Base-by-base conservation (phyloP, 345 rosid species). In the Euphorbia peplus region DNA sequence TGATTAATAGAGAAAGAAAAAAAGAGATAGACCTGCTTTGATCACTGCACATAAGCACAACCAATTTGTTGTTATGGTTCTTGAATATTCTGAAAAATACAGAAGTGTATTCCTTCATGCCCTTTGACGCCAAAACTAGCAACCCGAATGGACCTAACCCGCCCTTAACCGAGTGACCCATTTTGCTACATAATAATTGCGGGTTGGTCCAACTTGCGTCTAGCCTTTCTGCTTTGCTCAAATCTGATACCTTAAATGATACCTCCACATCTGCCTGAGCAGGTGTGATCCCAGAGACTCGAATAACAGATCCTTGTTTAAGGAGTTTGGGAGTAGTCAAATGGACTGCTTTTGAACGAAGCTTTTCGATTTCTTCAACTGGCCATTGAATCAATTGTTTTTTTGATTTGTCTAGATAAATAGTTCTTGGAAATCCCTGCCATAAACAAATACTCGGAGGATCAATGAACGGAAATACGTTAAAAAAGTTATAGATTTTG, bases 11-110 rank as follows among this genome's bases (percentile, higher is more conserved):
- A n/a, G n/a, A n/a, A n/a, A n/a, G n/a, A n/a, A n/a, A n/a, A n/a
- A n/a, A 26, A 32, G 0, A 55, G 28, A 73, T 16, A 4, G 9
- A 85, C 86, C 86, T 88, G 91, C 85, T 86, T 75, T 90, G 95
- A 81, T 92, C 98, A 80, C 96, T 87, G 78, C 95, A 90, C 95
- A 92, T 87, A 30, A 92, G 84, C 70, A 90, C 98, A 22, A 76
- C 87, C 71, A 77, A 73, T 67, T 84, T 86, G 58, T 69, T 46
- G 3, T 64, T 50, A 2, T 64, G 68, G 41, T 72, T 35, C 74
- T 81, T 87, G 81, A 88, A 90, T 62, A 90, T 79, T 74, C 89
- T 83, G 39, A 88, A 92, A 70, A 81, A 90, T 19, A 90, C 82
- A 39, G 89, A 78, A 10, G 90, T 88, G 72, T 84, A 77, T 69